These are phyloP conservation scores for Trichoderma semiorbis DNA, from an alignment of 2,329 filamentous ascomycete genomes.

Conservation along the genomic window DNA sequence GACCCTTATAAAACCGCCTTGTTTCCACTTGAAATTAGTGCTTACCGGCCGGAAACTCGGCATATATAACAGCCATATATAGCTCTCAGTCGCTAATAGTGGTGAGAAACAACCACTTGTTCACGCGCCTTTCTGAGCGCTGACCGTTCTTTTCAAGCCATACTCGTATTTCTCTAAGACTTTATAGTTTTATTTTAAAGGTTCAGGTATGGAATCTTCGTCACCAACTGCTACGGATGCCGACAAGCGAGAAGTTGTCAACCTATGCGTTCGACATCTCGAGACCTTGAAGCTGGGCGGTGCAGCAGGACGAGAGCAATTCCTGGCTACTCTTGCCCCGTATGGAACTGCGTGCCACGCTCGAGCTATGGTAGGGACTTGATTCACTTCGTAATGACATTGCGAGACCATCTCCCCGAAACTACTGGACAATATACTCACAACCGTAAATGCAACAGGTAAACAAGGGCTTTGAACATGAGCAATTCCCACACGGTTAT, in stretches of 20 bases:
- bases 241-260: not conserved
- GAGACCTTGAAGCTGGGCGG: not conserved
- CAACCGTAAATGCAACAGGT: not conserved
- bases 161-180: not conserved
- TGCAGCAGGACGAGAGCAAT: not conserved
- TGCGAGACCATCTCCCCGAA: not conserved
- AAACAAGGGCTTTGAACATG: not conserved
- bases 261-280: not conserved
- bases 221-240: not conserved
- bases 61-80: not conserved
- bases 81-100: not conserved
- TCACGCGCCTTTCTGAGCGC: not conserved
- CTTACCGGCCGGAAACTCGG: not conserved
- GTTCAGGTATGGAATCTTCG: not conserved
- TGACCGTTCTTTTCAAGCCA: not conserved
- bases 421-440: not conserved
- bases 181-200: not conserved
- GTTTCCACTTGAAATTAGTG: not conserved
- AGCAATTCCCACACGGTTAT: not conserved
- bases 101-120: not conserved
- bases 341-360: not conserved
- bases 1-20: not conserved
- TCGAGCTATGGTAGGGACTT: not conserved
- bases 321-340: not conserved
- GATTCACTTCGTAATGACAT: not conserved